Conservation (phyloP, 345 rosid species). For the Draba incana region DNA sequence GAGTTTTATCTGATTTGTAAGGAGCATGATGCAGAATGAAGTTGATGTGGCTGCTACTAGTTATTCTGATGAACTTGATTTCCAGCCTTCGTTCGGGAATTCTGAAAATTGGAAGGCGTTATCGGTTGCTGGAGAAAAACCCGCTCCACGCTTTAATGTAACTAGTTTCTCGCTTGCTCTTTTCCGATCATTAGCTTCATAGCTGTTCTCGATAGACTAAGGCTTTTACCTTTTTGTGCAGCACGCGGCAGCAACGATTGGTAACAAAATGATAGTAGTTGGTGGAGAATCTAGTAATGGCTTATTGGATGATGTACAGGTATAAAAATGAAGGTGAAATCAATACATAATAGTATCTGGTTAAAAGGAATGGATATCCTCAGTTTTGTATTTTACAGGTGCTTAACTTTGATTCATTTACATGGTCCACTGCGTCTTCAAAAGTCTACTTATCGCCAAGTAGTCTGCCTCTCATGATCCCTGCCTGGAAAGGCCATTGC, state of each 20-base stretch:
- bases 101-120: conserved; percentile 88
- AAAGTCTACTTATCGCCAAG: conserved; percentile 92
- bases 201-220: conserved; percentile 10
- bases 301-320: conserved; percentile 95
- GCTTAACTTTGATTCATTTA: conserved; percentile 76
- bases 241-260: conserved; percentile 92
- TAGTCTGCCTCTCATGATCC: conserved; percentile 91
- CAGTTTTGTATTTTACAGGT: conserved; percentile 49
- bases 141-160: conserved; percentile 85
- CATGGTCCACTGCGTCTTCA: conserved; percentile 83
- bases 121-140: conserved; percentile 78
- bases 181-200: conserved; percentile 1
- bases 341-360: not conserved
- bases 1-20: conserved; percentile 23
- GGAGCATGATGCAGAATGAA: conserved; percentile 52
- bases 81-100: conserved; percentile 51
- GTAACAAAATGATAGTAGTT: conserved; percentile 92
- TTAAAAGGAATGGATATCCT: conserved; percentile 12
- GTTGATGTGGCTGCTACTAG: conserved; percentile 48
- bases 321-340: conserved; percentile 32
- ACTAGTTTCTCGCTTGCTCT: conserved; percentile 8
- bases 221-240: conserved; percentile 40
- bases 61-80: conserved; percentile 58
- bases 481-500: conserved; percentile 95
- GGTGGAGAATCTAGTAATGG: conserved; percentile 93